Percentiles rank a stretch among this genome's conserved stretches.
These are phyloP conservation scores for Heterobasidion parviporum DNA, from an alignment of 1,284 basidiomycete genomes.

Conservation along the genomic window DNA sequence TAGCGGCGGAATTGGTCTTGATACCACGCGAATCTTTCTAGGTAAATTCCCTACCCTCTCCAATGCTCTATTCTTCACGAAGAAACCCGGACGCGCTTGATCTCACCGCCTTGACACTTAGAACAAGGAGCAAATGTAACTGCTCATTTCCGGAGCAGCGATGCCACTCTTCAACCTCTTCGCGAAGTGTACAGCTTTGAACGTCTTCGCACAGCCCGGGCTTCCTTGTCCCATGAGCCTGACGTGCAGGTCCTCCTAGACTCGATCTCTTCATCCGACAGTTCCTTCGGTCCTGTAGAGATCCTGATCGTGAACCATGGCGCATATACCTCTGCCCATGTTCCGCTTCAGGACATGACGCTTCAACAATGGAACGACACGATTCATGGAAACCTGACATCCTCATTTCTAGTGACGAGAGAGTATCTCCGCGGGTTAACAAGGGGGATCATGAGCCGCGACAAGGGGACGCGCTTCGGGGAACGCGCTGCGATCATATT, in stretches of 20 bases:
- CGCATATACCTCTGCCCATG: conserved; percentile 38
- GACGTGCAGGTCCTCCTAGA: conserved; percentile 41
- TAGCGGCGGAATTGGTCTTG: conserved; percentile 41
- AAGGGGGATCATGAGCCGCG: conserved; percentile 29
- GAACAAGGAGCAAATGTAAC: conserved; percentile 65
- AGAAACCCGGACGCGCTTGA: background rate
- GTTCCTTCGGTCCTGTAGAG: conserved; percentile 41
- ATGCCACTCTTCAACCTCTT: conserved; percentile 36
- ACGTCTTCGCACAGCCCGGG: conserved; percentile 37
- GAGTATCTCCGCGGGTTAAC: conserved; percentile 49
- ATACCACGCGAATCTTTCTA: conserved; percentile 44
- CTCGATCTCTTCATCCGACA: conserved; percentile 11
- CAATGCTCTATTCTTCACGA: background rate
- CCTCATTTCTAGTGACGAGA: conserved; percentile 57
- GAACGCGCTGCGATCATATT: conserved; percentile 41
- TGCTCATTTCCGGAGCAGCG: conserved; percentile 62
- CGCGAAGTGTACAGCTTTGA: conserved; percentile 25
- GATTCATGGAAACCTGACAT: conserved; percentile 57
- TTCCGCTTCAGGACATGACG: conserved; percentile 49
- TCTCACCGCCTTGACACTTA: conserved; percentile 17
- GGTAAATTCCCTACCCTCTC: conserved; percentile 22
- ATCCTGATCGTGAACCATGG: conserved; percentile 62
- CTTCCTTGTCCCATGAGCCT: conserved; percentile 49
- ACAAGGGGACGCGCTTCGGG: conserved; percentile 24
- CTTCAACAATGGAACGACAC: conserved; percentile 61